Evolutionary conservation across 2,329 filamentous ascomycete genomes (phyloP).

Genomic region (Apiospora koreana): DNA sequence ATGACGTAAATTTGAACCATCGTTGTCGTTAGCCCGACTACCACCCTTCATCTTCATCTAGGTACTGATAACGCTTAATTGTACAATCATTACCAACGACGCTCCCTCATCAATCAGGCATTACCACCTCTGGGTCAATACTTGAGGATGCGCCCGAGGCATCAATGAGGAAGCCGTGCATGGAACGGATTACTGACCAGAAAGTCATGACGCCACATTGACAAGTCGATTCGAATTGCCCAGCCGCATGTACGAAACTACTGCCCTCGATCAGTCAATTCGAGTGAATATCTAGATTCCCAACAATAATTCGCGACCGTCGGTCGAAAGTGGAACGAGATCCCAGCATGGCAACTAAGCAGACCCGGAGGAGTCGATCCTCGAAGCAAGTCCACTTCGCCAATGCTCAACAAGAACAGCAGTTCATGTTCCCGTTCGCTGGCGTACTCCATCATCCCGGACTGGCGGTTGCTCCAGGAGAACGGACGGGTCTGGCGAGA

Average conservation of each 20-base stretch:
- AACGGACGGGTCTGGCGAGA: slow-evolving; percentile 19
- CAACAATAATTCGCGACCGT: neutral
- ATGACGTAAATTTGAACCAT: too few species aligned
- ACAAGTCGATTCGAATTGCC: neutral
- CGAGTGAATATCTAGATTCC: neutral
- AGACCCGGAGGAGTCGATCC: neutral
- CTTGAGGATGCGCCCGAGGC: neutral
- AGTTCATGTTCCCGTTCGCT: slow-evolving; percentile 27
- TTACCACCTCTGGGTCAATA: neutral
- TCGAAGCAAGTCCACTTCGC: neutral
- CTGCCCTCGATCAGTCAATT: neutral
- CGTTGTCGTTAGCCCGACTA: too few species aligned
- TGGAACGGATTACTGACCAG: neutral
- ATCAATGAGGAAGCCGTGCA: neutral
- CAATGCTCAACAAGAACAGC: neutral
- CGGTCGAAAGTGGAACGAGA: neutral
- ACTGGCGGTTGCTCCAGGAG: slow-evolving; percentile 27
- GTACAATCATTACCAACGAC: too few species aligned
- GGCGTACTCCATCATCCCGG: slow-evolving; percentile 36
- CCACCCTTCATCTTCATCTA: too few species aligned
- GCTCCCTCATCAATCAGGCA: neutral
- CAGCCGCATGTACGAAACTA: neutral
- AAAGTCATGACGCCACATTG: neutral
- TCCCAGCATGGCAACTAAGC: neutral
- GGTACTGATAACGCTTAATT: too few species aligned